Evolutionary conservation across 495 filamentous ascomycete genomes (phyloP), one percentile per base, ranked within the genome.

Genomic region (Penicillium atrosanguineum): DNA sequence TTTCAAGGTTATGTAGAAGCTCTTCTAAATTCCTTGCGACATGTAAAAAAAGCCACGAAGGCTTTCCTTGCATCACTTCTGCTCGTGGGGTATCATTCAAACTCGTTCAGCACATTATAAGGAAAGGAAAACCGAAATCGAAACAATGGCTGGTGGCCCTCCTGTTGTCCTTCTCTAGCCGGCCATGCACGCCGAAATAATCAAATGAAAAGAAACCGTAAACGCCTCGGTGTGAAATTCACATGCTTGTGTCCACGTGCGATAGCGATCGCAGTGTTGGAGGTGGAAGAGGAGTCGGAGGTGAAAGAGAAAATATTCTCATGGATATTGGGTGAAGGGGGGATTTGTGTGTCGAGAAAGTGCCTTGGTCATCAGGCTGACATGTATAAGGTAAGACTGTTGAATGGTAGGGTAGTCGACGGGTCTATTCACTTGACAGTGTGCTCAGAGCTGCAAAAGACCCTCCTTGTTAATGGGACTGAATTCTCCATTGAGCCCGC

Each of bases 401-500:
- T 3, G 34, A 5, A 14, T n/a, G n/a, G 39, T 18, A 18, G 11
- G 21, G 16, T 12, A 21, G 2, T 16, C 8, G 20, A 14, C 16
- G 16, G 0, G 8, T 16, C 18, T 44, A 4, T 0, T 37, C 52
- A 19, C 7, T 29, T 2, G 14, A 14, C 0, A 6, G 7, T 48
- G 45, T 16, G 12, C 19, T 59, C 49, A 75, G 9, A 75, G 69
- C 41, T 63, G 37, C 12, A 61, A 48, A 29, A 59, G 46, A 0
- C 68, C 67, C 12, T 21, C 41, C 12, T 21, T 47, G 26, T 60
- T 60, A 12, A 45, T 23, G 11, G 73, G 74, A 31, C 57, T 55
- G 28, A 79, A 75, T 9, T 76, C 74, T 9, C 69, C 74, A 37
- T 69, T 69, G 31, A 90, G 85, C 0, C 87, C 87, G 3, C 81